Conservation (phyloP, 768 basidiomycete species). For the Boletus coccyginus region DNA sequence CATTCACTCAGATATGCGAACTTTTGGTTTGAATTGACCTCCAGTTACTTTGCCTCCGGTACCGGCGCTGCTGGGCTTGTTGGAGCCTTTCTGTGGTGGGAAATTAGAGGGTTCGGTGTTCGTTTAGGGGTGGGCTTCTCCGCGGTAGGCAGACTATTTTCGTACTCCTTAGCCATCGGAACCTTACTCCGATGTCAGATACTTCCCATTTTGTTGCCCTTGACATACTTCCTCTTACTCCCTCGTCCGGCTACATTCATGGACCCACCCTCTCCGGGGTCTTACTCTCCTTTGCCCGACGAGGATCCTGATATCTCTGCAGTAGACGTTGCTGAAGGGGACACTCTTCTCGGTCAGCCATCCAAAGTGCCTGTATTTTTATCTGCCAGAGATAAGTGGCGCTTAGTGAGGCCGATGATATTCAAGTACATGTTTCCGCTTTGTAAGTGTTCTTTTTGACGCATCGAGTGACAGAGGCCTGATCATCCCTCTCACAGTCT, state of each 20-base stretch:
- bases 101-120: conserved; percentile 82
- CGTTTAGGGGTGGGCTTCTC: conserved; percentile 79
- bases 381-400: conserved; percentile 73
- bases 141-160: conserved; percentile 48
- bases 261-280: conserved; percentile 33
- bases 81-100: conserved; percentile 95
- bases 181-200: conserved; percentile 43
- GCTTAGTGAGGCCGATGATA: conserved; percentile 75
- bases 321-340: conserved; percentile 27
- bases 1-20: background rate
- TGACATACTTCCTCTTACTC: conserved; percentile 75
- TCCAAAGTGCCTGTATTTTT: conserved; percentile 51
- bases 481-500: conserved; percentile 37
- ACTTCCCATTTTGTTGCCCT: conserved; percentile 76
- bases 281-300: conserved; percentile 39
- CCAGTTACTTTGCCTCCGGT: conserved; percentile 87
- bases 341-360: conserved; percentile 25
- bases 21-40: background rate
- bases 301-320: conserved; percentile 24
- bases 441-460: conserved; percentile 49
- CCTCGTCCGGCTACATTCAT: conserved; percentile 58
- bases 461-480: conserved; percentile 3
- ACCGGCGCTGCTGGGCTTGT: conserved; percentile 93
- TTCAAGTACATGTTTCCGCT: conserved; percentile 90
- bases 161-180: background rate